phyloP scores from a whole-genome alignment of 768 basidiomycete genomes.

The Artomyces pyxidatus region DNA sequence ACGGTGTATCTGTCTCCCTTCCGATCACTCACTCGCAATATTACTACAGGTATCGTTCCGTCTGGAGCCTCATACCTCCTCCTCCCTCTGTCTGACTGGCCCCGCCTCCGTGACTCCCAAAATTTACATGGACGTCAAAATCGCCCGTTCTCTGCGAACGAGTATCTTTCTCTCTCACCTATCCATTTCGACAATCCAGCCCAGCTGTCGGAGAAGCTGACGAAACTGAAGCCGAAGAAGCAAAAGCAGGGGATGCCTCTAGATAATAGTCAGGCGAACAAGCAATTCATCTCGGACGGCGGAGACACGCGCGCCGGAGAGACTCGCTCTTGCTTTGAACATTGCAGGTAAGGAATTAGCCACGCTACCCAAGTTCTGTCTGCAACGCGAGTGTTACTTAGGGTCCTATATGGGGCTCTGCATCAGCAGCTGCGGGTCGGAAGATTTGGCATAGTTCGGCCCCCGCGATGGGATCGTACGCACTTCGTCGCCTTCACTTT shows the following conservation, averaged over 20 bases:
- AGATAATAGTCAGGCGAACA: constrained; percentile 13
- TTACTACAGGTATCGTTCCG: constrained; percentile 6
- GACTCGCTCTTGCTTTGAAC: constrained; percentile 10
- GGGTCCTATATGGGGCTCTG: constrained; percentile 7
- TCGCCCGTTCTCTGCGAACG: neutral
- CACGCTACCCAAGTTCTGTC: too few species aligned
- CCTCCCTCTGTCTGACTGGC: constrained; percentile 4
- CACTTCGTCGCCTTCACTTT: constrained; percentile 8
- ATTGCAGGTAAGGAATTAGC: constrained; percentile 7
- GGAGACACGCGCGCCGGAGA: neutral
- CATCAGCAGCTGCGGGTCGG: constrained; percentile 3
- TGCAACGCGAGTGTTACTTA: too few species aligned
- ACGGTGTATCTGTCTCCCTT: neutral
- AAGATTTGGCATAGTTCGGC: constrained; percentile 7
- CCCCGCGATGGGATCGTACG: constrained; percentile 1
- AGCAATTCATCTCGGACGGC: constrained; percentile 1
- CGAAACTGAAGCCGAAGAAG: constrained; percentile 5
- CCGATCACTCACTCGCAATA: neutral
- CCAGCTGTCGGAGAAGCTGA: constrained; percentile 9
- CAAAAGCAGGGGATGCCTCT: constrained; percentile 2
- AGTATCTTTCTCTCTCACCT: constrained; percentile 15
- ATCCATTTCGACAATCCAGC: constrained; percentile 3
- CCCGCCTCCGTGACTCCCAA: neutral
- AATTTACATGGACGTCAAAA: neutral
- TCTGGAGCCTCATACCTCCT: constrained; percentile 14